Percentiles rank a stretch among this genome's conserved stretches.
phyloP scores from a whole-genome alignment of 163 green algal genomes.

The Prototheca wickerhamii region DNA sequence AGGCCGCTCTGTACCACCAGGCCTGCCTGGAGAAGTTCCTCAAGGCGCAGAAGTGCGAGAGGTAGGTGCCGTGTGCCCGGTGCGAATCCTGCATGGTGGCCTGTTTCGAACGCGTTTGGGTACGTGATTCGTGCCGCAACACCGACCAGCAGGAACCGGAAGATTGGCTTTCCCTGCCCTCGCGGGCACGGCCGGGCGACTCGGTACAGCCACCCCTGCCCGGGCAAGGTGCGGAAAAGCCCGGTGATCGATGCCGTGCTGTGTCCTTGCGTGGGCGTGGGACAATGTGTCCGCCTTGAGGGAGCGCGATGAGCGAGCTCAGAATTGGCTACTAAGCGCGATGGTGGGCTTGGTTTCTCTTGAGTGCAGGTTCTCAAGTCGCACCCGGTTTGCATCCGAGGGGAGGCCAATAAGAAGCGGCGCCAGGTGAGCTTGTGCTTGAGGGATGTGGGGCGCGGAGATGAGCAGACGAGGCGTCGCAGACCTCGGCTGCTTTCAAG shows the following conservation, averaged over 20 bases:
- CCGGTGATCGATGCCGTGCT: neutral
- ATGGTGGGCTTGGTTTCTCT: neutral
- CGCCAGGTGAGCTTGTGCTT: slow-evolving; percentile 35
- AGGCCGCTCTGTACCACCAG: slow-evolving; percentile 68
- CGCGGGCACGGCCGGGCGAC: slow-evolving; percentile 68
- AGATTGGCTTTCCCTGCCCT: slow-evolving; percentile 85
- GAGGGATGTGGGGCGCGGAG: too few species aligned
- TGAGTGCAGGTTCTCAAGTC: slow-evolving; percentile 70
- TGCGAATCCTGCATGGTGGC: neutral
- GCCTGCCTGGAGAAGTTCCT: slow-evolving; percentile 78
- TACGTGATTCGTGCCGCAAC: neutral
- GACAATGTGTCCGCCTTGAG: too few species aligned
- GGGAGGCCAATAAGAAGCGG: slow-evolving; percentile 68
- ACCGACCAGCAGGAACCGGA: slow-evolving; percentile 56
- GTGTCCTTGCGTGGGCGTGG: neutral
- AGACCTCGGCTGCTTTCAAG: too few species aligned
- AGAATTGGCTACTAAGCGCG: too few species aligned
- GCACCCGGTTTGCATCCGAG: slow-evolving; percentile 66
- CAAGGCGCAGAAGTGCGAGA: slow-evolving; percentile 59
- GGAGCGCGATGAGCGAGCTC: too few species aligned
- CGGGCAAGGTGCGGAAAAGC: slow-evolving; percentile 69
- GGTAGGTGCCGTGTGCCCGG: slow-evolving; percentile 24
- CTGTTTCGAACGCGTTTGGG: neutral
- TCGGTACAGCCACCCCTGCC: slow-evolving; percentile 49
- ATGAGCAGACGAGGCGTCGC: too few species aligned